These are phyloP conservation scores for Aureobasidium uvarum DNA, from an alignment of 2,329 filamentous ascomycete species.

Conservation along the genomic window DNA sequence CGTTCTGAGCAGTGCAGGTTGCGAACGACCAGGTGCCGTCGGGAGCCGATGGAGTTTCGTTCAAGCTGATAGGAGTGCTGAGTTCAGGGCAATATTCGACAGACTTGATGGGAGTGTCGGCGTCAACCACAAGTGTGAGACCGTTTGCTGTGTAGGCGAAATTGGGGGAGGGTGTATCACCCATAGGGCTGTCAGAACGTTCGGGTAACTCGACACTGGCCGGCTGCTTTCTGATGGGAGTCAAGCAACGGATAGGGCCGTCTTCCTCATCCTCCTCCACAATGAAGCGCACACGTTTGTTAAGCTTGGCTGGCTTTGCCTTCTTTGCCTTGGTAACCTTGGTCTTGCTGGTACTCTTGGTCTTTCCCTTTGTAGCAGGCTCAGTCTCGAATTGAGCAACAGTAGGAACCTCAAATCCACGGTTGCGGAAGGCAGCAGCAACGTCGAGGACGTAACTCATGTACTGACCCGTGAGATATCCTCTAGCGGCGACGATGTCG, in stretches of 20 bases:
- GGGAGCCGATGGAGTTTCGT: neutral
- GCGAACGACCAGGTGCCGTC: neutral
- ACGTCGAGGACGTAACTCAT: neutral
- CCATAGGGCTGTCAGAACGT: neutral
- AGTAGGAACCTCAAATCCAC: neutral
- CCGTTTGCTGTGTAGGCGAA: neutral
- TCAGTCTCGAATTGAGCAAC: neutral
- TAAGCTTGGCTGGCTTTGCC: neutral
- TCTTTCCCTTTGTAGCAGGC: neutral
- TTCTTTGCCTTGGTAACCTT: neutral
- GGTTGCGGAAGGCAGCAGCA: neutral
- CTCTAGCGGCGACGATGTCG: neutral
- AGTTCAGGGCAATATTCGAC: neutral
- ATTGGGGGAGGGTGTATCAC: neutral
- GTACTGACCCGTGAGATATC: neutral
- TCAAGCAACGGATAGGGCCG: constrained; percentile 7
- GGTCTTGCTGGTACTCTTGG: neutral
- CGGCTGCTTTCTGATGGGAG: neutral
- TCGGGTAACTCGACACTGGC: neutral
- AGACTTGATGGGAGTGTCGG: neutral
- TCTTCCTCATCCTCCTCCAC: constrained; percentile 17
- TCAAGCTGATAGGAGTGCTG: neutral
- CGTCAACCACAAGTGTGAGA: neutral
- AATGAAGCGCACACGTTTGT: neutral
- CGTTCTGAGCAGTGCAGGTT: neutral